A percentile compares a stretch with the other conserved stretches of the same genome.
Evolutionary conservation across 169 alveolate genomes (phyloP).

Genomic region (Perkinsus olseni): DNA sequence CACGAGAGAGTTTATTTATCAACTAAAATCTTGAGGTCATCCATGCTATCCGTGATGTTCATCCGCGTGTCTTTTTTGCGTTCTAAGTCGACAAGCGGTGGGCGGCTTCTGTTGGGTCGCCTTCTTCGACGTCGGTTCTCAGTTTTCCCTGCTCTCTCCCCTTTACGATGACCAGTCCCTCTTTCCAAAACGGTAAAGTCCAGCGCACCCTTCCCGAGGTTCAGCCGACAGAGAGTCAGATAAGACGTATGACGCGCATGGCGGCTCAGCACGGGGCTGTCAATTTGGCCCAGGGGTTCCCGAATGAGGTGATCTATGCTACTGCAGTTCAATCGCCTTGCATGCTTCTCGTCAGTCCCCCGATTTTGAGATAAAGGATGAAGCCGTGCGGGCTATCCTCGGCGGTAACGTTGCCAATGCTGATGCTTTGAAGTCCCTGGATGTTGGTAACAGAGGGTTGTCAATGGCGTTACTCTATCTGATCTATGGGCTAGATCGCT

Average conservation of each 20-base stretch:
- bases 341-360: background rate
- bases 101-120: too few species aligned
- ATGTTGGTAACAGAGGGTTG: background rate
- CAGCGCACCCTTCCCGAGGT: background rate
- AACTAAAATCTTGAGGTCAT: background rate
- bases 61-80: too few species aligned
- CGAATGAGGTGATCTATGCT: background rate
- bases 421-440: background rate
- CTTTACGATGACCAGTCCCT: background rate
- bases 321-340: background rate
- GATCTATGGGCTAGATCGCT: too few species aligned
- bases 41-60: too few species aligned
- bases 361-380: background rate
- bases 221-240: background rate
- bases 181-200: background rate
- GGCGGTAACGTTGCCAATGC: background rate
- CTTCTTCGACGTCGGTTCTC: too few species aligned
- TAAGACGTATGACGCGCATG: constrained; percentile 2
- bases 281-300: constrained; percentile 9
- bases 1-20: background rate
- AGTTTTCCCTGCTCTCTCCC: too few species aligned
- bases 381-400: background rate
- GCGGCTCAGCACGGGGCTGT: background rate
- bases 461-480: background rate
- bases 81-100: too few species aligned